A percentile compares a stretch with the other conserved stretches of the same genome.
Evolutionary conservation across 495 filamentous ascomycete species (phyloP).

Genomic region (Hyaloscypha variabilis): DNA sequence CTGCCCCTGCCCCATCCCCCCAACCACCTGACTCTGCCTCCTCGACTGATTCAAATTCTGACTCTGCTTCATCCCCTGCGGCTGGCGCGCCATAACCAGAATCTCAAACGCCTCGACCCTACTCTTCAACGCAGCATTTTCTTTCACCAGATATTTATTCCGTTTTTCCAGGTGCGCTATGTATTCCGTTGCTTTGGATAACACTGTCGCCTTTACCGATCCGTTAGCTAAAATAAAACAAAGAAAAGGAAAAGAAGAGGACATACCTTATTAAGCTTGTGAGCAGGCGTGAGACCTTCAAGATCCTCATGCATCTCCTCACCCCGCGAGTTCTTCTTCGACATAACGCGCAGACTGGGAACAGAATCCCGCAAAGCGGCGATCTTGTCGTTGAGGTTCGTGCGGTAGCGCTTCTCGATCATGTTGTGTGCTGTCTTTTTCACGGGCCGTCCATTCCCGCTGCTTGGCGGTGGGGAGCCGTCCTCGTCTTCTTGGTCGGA

Average conservation of each 20-base stretch:
- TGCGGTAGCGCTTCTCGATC: constrained; percentile 96
- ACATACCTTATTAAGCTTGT: constrained; percentile 92
- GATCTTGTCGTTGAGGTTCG: constrained; percentile 96
- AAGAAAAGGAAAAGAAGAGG: neutral
- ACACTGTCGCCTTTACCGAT: constrained; percentile 49
- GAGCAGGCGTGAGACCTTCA: constrained; percentile 75
- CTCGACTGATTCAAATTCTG: neutral
- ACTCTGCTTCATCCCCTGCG: neutral
- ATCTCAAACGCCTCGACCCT: constrained; percentile 71
- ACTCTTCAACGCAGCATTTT: constrained; percentile 74
- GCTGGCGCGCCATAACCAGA: constrained; percentile 48
- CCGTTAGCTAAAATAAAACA: neutral
- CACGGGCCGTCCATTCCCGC: constrained; percentile 72
- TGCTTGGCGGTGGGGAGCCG: constrained; percentile 27
- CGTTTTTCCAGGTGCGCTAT: constrained; percentile 93
- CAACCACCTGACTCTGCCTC: too few relatives aligned
- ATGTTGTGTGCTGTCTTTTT: constrained; percentile 99
- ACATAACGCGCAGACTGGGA: constrained; percentile 77
- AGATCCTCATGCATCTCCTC: constrained; percentile 73
- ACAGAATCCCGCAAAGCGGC: constrained; percentile 86
- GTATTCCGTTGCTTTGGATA: constrained; percentile 95
- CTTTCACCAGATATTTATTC: constrained; percentile 76
- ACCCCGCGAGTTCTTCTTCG: constrained; percentile 51
- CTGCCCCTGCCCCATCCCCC: neutral
- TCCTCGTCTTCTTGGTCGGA: constrained; percentile 28